A percentile compares a stretch with the other conserved stretches of the same genome.
Evolutionary conservation across 129 eudicot species (phyloP).

Genomic region (Flaveria ramosissima): DNA sequence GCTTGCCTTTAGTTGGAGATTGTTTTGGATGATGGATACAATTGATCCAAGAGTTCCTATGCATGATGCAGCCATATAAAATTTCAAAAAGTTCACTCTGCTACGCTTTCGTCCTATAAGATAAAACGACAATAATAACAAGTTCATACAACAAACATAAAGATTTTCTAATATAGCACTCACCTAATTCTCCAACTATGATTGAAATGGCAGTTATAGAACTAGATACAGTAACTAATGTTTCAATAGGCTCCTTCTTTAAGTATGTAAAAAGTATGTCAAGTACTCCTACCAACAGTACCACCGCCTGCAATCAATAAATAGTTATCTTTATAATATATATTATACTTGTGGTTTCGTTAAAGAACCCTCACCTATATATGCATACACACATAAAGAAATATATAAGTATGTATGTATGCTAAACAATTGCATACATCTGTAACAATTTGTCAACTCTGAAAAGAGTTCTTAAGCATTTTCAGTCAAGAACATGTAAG

Average conservation of each 20-base stretch:
- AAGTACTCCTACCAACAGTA: constrained; percentile 49
- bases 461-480: not conserved
- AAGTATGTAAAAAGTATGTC: constrained; percentile 30
- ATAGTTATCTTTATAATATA: not conserved
- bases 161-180: constrained; percentile 8
- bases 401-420: too few relatives aligned
- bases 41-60: constrained; percentile 47
- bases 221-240: constrained; percentile 46
- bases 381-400: not conserved
- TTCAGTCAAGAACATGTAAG: not conserved
- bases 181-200: constrained; percentile 76
- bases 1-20: constrained; percentile 44
- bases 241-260: constrained; percentile 40
- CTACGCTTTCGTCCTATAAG: constrained; percentile 75
- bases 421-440: not conserved
- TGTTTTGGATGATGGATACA: constrained; percentile 37
- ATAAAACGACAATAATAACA: constrained; percentile 14
- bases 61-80: constrained; percentile 51
- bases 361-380: not conserved
- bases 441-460: not conserved
- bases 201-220: constrained; percentile 52
- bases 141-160: constrained; percentile 9
- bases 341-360: not conserved
- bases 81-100: constrained; percentile 48
- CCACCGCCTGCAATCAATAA: constrained; percentile 47